A percentile compares a stretch with the other conserved stretches of the same genome.
Evolutionary conservation across 345 rosid genomes (phyloP).

Genomic region (Citrus reticulata): DNA sequence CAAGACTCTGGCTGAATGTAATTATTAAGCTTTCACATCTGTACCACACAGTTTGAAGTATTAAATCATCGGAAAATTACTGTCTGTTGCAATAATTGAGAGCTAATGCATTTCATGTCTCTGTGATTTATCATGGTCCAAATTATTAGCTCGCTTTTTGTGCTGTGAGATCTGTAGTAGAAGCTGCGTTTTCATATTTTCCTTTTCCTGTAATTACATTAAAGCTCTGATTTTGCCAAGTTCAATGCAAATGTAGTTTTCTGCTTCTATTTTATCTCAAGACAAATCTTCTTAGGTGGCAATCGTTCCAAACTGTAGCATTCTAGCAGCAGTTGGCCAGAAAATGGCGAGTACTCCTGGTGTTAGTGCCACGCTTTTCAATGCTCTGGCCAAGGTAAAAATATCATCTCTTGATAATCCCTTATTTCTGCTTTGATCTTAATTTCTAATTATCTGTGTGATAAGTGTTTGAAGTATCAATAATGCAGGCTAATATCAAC

Average conservation of each 20-base stretch:
- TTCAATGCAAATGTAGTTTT: conserved; percentile 7
- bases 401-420: background rate
- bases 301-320: conserved; percentile 84
- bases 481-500: too few relatives aligned
- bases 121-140: background rate
- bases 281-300: conserved; percentile 55
- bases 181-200: background rate
- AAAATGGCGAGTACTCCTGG: conserved; percentile 99
- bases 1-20: background rate
- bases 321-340: conserved; percentile 97
- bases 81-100: background rate
- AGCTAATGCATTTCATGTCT: background rate
- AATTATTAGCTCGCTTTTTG: background rate
- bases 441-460: background rate
- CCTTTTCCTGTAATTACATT: background rate
- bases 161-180: background rate
- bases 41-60: background rate
- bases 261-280: conserved; percentile 14
- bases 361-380: conserved; percentile 91
- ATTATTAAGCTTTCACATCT: background rate
- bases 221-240: background rate
- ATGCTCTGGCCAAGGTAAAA: conserved; percentile 90
- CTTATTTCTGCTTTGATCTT: background rate
- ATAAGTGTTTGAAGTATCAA: background rate
- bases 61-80: background rate